Evolutionary conservation across 768 basidiomycete species (phyloP).

Genomic region (Podaxis sp.): DNA sequence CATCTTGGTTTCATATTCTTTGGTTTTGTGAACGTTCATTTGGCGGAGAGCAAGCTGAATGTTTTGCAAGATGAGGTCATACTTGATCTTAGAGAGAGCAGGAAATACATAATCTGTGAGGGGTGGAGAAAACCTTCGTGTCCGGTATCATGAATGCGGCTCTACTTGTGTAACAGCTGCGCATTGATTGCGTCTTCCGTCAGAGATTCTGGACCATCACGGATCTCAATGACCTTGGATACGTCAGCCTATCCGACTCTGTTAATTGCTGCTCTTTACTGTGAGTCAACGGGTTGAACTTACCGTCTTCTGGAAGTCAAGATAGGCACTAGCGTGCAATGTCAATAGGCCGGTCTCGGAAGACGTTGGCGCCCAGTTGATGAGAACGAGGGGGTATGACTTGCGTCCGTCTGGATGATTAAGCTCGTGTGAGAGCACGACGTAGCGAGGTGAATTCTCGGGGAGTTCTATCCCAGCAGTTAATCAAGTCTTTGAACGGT

Average conservation of each 20-base stretch:
- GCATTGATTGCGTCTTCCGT: conserved; percentile 72
- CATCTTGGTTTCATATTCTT: conserved; percentile 1
- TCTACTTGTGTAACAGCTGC: conserved; percentile 37
- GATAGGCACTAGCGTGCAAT: conserved; percentile 78
- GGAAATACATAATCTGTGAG: neutral
- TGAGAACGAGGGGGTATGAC: conserved; percentile 80
- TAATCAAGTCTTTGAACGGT: neutral
- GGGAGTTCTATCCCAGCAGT: conserved; percentile 64
- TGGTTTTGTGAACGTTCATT: neutral
- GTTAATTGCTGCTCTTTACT: neutral
- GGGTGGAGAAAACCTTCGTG: neutral
- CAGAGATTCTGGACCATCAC: conserved; percentile 79
- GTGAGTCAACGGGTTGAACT: conserved; percentile 25
- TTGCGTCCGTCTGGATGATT: conserved; percentile 78
- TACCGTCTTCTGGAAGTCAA: conserved; percentile 80
- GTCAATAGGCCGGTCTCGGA: conserved; percentile 77
- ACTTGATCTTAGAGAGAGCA: neutral
- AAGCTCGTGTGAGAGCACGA: conserved; percentile 82
- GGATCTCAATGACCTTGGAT: conserved; percentile 76
- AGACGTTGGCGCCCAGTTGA: conserved; percentile 85
- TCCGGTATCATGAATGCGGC: neutral
- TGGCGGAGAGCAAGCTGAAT: neutral
- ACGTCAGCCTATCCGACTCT: conserved; percentile 58
- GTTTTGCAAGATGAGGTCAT: neutral
- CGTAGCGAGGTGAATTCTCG: conserved; percentile 83